Conservation (phyloP, 2,329 filamentous ascomycete species). For the Trichophyton verrucosum region DNA sequence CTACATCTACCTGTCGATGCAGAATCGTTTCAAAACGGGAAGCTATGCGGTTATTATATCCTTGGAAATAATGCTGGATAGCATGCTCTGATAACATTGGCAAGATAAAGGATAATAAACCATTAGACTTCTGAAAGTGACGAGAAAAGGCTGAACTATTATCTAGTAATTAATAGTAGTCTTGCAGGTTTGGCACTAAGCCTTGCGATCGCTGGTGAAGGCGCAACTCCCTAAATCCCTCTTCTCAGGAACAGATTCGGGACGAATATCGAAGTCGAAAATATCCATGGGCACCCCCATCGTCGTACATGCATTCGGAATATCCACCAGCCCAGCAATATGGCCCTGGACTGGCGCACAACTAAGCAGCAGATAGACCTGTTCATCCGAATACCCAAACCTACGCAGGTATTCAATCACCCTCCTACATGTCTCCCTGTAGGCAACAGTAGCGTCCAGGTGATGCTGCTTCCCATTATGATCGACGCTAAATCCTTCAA, state of each 20-base stretch:
- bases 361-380: constrained; percentile 73
- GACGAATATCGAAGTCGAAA: constrained; percentile 84
- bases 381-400: constrained; percentile 60
- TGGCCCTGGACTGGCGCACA: constrained; percentile 82
- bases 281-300: constrained; percentile 84
- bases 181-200: neutral
- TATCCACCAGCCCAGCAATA: constrained; percentile 78
- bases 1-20: neutral
- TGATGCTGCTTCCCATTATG: constrained; percentile 82
- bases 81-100: neutral
- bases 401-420: constrained; percentile 68
- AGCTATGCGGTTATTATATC: neutral
- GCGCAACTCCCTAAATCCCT: constrained; percentile 61
- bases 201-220: constrained; percentile 33
- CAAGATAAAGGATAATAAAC: neutral
- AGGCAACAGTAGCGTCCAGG: constrained; percentile 74
- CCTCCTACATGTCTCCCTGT: constrained; percentile 65
- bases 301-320: constrained; percentile 84
- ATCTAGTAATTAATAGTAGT: too few relatives aligned
- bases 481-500: constrained; percentile 84
- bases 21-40: neutral
- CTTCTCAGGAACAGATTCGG: constrained; percentile 48
- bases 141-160: neutral
- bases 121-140: neutral
- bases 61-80: neutral